Percentiles rank a stretch among this genome's conserved stretches.
These are phyloP conservation scores for Curvularia hawaiiensis DNA, from an alignment of 2,329 filamentous ascomycete species.

Conservation along the genomic window DNA sequence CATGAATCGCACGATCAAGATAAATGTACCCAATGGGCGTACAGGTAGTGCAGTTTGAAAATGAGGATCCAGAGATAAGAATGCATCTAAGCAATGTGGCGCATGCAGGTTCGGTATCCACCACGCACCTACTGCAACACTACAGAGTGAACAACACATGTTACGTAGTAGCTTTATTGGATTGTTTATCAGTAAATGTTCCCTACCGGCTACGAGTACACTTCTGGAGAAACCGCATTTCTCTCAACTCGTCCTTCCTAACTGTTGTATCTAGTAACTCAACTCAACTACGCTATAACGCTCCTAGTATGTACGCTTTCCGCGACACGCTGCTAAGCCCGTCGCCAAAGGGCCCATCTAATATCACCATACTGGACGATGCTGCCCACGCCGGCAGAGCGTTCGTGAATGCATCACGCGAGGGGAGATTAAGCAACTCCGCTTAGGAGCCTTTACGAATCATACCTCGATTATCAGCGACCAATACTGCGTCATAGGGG, in stretches of 20 bases:
- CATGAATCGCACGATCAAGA: neutral
- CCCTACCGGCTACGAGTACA: neutral
- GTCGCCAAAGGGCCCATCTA: slow-evolving; percentile 6
- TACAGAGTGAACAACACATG: too few relatives aligned
- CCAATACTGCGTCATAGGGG: slow-evolving; percentile 10
- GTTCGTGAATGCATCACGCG: slow-evolving; percentile 8
- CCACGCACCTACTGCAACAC: too few relatives aligned
- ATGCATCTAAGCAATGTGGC: neutral
- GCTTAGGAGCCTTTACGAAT: slow-evolving; percentile 11
- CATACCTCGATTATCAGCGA: slow-evolving; percentile 11
- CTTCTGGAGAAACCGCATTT: too few relatives aligned
- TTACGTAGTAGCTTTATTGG: too few relatives aligned
- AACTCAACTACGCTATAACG: neutral
- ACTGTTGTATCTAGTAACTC: neutral
- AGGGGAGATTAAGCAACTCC: slow-evolving; percentile 9
- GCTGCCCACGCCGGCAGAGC: slow-evolving; percentile 1
- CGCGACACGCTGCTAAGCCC: slow-evolving; percentile 7
- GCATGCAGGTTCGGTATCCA: neutral
- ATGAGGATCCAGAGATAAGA: neutral
- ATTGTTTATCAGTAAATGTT: too few relatives aligned
- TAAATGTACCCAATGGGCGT: neutral
- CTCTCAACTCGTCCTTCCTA: too few relatives aligned
- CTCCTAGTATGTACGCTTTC: slow-evolving; percentile 3
- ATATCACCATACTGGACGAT: slow-evolving; percentile 7
- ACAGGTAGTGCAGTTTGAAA: neutral